phyloP scores from a whole-genome alignment of 306 rosid species.

The Cicer arietinum region DNA sequence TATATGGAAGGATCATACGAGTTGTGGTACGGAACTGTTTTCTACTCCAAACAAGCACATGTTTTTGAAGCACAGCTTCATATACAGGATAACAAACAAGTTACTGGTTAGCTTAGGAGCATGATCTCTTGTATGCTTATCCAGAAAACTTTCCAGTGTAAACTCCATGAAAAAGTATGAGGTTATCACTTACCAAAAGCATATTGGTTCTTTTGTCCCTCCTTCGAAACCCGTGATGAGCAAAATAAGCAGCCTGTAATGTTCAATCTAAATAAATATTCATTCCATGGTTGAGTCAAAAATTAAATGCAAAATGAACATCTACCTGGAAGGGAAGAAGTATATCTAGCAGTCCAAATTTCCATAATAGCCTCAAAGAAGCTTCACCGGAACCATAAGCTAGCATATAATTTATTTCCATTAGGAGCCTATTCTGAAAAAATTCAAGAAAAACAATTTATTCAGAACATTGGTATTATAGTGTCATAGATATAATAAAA shows the following conservation, averaged over 20 bases:
- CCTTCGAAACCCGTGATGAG: constrained; percentile 63
- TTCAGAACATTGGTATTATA: constrained; percentile 23
- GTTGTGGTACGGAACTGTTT: not conserved
- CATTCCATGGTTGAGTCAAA: constrained; percentile 28
- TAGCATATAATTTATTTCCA: constrained; percentile 82
- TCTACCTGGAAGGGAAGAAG: constrained; percentile 76
- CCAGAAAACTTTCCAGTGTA: constrained; percentile 14
- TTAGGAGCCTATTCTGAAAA: constrained; percentile 68
- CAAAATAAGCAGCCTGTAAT: constrained; percentile 80
- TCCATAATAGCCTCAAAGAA: constrained; percentile 76
- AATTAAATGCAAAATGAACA: constrained; percentile 30
- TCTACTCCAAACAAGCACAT: not conserved
- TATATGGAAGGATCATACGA: constrained; percentile 20
- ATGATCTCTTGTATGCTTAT: constrained; percentile 19
- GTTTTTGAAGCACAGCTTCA: constrained; percentile 21
- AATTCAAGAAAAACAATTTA: constrained; percentile 41
- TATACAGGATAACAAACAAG: not conserved
- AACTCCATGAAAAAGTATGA: constrained; percentile 16
- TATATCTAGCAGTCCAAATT: constrained; percentile 73
- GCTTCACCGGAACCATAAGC: constrained; percentile 83
- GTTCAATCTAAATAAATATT: constrained; percentile 36
- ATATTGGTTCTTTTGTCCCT: constrained; percentile 69
- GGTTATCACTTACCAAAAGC: constrained; percentile 86
- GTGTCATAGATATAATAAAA: constrained; percentile 16
- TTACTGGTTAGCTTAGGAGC: constrained; percentile 13